A percentile compares a stretch with the other conserved stretches of the same genome.
Evolutionary conservation across 495 filamentous ascomycete species (phyloP).

Genomic region (Podospora sp.): DNA sequence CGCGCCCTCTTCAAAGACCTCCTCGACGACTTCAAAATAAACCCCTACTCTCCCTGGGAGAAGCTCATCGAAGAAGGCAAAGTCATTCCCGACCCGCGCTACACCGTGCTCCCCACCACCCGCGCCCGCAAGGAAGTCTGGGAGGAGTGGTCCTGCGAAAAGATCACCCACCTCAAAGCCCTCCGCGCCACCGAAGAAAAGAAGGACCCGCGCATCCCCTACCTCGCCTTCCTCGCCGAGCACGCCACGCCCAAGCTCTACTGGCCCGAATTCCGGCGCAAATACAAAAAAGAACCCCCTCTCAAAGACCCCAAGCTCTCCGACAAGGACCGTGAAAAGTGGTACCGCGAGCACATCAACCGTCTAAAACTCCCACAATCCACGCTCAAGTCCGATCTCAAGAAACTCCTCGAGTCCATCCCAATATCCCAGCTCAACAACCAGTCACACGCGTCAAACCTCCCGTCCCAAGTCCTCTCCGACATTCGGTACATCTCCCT

Average conservation of each 20-base stretch:
- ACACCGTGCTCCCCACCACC: slow-evolving; percentile 79
- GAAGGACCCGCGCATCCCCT: slow-evolving; percentile 82
- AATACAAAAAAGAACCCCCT: slow-evolving; percentile 75
- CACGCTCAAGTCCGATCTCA: slow-evolving; percentile 77
- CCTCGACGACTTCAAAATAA: slow-evolving; percentile 77
- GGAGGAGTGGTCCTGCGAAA: slow-evolving; percentile 75
- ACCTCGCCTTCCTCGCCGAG: slow-evolving; percentile 78
- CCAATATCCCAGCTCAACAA: slow-evolving; percentile 68
- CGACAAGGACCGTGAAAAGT: slow-evolving; percentile 90
- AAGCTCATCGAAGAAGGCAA: slow-evolving; percentile 78
- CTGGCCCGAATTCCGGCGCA: slow-evolving; percentile 94
- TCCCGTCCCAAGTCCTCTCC: slow-evolving; percentile 69
- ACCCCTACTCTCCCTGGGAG: slow-evolving; percentile 92
- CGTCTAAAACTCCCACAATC: slow-evolving; percentile 74
- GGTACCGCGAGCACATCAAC: slow-evolving; percentile 84
- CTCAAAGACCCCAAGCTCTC: slow-evolving; percentile 76
- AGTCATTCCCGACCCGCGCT: slow-evolving; percentile 82
- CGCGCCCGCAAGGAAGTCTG: slow-evolving; percentile 79
- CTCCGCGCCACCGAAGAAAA: slow-evolving; percentile 76
- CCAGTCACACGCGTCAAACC: slow-evolving; percentile 59
- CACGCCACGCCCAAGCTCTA: slow-evolving; percentile 87
- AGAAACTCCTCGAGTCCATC: slow-evolving; percentile 69
- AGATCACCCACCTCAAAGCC: slow-evolving; percentile 69
- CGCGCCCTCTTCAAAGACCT: slow-evolving; percentile 81
- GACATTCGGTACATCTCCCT: slow-evolving; percentile 86